Evolutionary conservation across 2,329 filamentous ascomycete genomes (phyloP).

Genomic region (Fusarium falciforme): DNA sequence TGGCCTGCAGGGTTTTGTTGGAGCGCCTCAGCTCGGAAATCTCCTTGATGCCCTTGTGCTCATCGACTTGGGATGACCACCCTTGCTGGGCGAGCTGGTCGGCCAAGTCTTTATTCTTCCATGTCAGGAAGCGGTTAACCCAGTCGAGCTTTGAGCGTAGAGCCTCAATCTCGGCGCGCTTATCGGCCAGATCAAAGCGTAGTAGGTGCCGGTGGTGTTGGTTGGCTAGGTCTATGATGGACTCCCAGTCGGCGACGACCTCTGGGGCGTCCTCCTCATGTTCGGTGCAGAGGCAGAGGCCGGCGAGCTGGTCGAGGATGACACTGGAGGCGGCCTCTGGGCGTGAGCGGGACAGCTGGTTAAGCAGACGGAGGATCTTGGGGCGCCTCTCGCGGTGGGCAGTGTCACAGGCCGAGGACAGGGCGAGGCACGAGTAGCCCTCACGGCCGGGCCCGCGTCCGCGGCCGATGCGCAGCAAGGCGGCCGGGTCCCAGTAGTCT

Average conservation of each 20-base stretch:
- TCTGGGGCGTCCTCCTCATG: neutral
- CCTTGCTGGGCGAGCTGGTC: neutral
- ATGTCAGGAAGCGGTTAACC: neutral
- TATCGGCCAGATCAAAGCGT: neutral
- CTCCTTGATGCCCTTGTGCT: neutral
- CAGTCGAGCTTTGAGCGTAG: neutral
- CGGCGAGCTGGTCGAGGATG: neutral
- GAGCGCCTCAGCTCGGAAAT: neutral
- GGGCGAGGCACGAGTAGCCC: neutral
- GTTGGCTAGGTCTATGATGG: neutral
- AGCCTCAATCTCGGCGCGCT: neutral
- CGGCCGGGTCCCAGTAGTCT: neutral
- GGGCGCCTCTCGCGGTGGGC: neutral
- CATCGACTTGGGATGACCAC: neutral
- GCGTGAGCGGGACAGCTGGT: neutral
- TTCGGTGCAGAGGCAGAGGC: neutral
- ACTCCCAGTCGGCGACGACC: neutral
- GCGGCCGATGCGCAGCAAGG: neutral
- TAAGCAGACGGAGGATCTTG: neutral
- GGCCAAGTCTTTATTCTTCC: neutral
- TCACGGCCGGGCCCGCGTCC: neutral
- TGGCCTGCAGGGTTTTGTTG: neutral
- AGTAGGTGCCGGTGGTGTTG: neutral
- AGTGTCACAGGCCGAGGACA: neutral
- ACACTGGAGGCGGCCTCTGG: neutral